Base-by-base conservation (phyloP, 495 filamentous ascomycete genomes). In the Sporormia fimetaria region DNA sequence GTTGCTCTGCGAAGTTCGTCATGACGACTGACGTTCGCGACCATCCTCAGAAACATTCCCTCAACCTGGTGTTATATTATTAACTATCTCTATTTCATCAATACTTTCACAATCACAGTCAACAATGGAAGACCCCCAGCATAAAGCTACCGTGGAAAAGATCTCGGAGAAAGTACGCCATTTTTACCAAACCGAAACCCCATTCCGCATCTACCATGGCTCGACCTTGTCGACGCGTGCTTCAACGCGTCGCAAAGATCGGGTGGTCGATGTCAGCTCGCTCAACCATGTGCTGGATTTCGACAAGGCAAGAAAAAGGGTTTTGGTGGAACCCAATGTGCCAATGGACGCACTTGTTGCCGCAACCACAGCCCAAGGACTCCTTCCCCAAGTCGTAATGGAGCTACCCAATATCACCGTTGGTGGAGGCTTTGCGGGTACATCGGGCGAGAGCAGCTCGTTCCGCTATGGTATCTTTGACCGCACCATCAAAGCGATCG, bases 181-280 rank as follows among this genome's bases (percentile, higher is more conserved):
- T 4, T 49, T 54, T 23, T 22, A 49, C 40, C 20, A 30, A 2
- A 15, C 29, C 1, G 37, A 39, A 3, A 44, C 28, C 2, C 44
- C 50, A 17, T 88, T 81, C 62, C 74, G 82, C 40, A 84, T 88
- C 58, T 75, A 67, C 59, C 83, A 87, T 66, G 83, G 83, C 49
- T 74, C 74, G 0, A 86, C 81, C 15, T 85, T 85, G 57, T 76
- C 67, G 50, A 87, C 81, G 11, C 73, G 80, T 0, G 65, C 62
- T 9, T 58, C 64, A 6, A 47, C 56, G 4, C 55, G 60, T 28
- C 56, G 59, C 28, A 52, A 52, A 5, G 60, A 66, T 33, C 65
- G 69, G 31, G 67, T 66, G 4, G 60, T 80, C 29, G 73, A 83
- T 51, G 78, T 65, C 21, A 67, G 49, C 31, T 6, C n/a, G 3